phyloP scores from a whole-genome alignment of 1,139 yeast genomes.

The Taphrina deformans region DNA sequence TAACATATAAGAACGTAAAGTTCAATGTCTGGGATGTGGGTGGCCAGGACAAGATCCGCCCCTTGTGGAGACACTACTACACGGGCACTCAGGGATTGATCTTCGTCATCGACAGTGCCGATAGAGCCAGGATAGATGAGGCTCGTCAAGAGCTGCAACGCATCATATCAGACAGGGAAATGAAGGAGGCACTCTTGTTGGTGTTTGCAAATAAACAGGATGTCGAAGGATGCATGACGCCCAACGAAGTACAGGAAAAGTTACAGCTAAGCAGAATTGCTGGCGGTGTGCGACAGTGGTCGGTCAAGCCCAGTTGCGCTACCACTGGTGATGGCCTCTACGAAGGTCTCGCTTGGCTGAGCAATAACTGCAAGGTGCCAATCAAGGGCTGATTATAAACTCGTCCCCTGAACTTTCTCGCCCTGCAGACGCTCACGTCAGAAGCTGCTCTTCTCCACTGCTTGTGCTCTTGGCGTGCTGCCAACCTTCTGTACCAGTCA shows the following conservation, averaged over 20 bases:
- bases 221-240: conserved; percentile 78
- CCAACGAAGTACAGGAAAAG: conserved; percentile 83
- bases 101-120: conserved; percentile 84
- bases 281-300: conserved; percentile 73
- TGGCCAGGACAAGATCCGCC: conserved; percentile 88
- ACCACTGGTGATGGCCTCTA: conserved; percentile 88
- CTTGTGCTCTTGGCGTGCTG: not conserved
- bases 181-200: conserved; percentile 72
- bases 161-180: conserved; percentile 75
- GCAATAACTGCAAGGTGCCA: conserved; percentile 21
- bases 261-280: conserved; percentile 79
- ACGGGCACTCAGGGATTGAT: conserved; percentile 93
- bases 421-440: not conserved
- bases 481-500: not conserved
- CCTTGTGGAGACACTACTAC: conserved; percentile 92
- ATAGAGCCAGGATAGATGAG: conserved; percentile 68
- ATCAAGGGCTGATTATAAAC: conserved; percentile 25
- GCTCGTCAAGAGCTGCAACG: conserved; percentile 75
- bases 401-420: not conserved
- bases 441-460: not conserved
- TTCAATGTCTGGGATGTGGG: conserved; percentile 98
- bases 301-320: conserved; percentile 85
- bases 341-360: conserved; percentile 60
- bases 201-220: conserved; percentile 94
- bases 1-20: conserved; percentile 78